phyloP scores from a whole-genome alignment of 2,329 filamentous ascomycete species.

The Aureobasidium sp. region DNA sequence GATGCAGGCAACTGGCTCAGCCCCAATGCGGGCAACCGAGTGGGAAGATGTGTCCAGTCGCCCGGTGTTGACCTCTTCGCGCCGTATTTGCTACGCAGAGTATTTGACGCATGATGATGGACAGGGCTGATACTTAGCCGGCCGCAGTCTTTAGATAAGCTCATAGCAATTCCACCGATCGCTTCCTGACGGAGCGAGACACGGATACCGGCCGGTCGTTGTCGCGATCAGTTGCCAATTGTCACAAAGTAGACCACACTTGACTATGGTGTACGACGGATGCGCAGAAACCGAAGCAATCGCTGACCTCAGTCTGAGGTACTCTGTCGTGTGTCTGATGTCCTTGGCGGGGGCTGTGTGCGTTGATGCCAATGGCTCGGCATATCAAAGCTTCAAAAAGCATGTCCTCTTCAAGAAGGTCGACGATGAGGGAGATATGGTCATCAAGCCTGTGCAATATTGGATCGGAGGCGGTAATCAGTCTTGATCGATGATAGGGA shows the following conservation, averaged over 20 bases:
- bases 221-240: neutral
- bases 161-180: neutral
- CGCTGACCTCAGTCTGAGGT: neutral
- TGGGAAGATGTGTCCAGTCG: conserved; percentile 62
- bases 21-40: conserved; percentile 63
- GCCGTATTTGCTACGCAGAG: conserved; percentile 19
- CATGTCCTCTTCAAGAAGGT: neutral
- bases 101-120: conserved; percentile 17
- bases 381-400: conserved; percentile 1
- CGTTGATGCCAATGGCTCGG: neutral
- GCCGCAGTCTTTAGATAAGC: neutral
- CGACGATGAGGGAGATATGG: neutral
- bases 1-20: conserved; percentile 72
- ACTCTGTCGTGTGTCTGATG: neutral
- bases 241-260: neutral
- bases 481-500: neutral
- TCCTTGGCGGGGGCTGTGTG: conserved; percentile 7
- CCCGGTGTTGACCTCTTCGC: conserved; percentile 52
- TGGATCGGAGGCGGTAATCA: neutral
- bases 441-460: neutral
- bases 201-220: neutral
- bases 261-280: neutral
- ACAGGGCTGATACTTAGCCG: neutral
- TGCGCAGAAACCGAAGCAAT: neutral
- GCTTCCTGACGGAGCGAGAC: neutral